phyloP scores from a whole-genome alignment of 305 asterid species.

The Fraxinus xanthoxyloides region DNA sequence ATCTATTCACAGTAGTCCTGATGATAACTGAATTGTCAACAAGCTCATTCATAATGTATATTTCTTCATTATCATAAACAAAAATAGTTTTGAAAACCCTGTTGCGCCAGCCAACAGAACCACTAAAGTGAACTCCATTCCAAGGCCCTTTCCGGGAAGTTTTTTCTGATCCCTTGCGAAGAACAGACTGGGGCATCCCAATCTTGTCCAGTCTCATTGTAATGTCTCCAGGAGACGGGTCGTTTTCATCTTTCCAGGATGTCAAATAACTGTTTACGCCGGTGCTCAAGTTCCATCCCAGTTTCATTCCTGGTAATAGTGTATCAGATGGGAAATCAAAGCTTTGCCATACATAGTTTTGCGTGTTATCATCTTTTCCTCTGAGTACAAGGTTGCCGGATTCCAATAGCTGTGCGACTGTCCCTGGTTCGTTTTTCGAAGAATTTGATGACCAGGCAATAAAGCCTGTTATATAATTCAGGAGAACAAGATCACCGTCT shows the following conservation, averaged over 20 bases:
- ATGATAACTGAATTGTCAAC: conserved; percentile 4
- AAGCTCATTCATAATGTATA: conserved; percentile 6
- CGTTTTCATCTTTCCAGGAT: background rate
- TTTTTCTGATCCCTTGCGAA: conserved; percentile 18
- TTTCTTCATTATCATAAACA: background rate
- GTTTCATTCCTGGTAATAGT: conserved; percentile 19
- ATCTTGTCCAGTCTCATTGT: conserved; percentile 7
- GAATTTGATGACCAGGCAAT: conserved; percentile 17
- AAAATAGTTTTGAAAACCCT: background rate
- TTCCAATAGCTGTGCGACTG: conserved; percentile 13
- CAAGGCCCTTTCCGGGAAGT: conserved; percentile 25
- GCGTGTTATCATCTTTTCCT: background rate
- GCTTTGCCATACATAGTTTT: conserved; percentile 13
- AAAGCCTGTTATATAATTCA: background rate
- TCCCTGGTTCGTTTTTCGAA: background rate
- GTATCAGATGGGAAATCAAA: background rate
- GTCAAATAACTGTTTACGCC: background rate
- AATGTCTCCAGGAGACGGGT: conserved; percentile 24
- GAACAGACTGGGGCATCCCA: conserved; percentile 24
- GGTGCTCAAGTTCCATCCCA: conserved; percentile 15
- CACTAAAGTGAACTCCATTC: background rate
- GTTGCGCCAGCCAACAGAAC: background rate
- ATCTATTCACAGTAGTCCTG: background rate
- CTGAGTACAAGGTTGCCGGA: conserved; percentile 11
- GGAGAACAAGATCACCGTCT: background rate